Evolutionary conservation across 129 eudicot species (phyloP).

Genomic region (Arctium minus): DNA sequence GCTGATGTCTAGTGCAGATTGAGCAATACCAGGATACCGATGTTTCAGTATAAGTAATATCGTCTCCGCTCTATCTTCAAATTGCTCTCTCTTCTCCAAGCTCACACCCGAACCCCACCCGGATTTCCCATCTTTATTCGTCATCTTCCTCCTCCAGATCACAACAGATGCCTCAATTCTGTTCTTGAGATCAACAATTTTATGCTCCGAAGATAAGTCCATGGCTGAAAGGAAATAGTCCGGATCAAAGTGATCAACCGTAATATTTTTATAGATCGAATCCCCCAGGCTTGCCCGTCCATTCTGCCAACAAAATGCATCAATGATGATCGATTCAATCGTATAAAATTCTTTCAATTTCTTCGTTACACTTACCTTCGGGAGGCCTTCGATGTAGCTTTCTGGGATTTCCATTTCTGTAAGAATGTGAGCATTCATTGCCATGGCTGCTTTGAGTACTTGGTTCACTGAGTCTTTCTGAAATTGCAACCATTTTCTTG

Average conservation of each 20-base stretch:
- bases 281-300: constrained; percentile 95
- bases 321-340: not conserved
- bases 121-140: constrained; percentile 77
- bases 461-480: constrained; percentile 92
- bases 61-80: constrained; percentile 96
- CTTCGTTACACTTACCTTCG: constrained; percentile 67
- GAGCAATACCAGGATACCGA: constrained; percentile 79
- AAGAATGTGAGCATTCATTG: constrained; percentile 81
- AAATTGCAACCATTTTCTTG: constrained; percentile 73
- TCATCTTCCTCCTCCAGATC: constrained; percentile 95
- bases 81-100: constrained; percentile 72
- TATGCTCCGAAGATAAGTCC: constrained; percentile 84
- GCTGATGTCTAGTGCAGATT: constrained; percentile 73
- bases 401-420: constrained; percentile 91
- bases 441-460: constrained; percentile 90
- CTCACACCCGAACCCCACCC: constrained; percentile 93
- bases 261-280: constrained; percentile 66
- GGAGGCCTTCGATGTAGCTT: constrained; percentile 77
- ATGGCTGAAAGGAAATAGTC: constrained; percentile 54
- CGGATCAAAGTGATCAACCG: constrained; percentile 79
- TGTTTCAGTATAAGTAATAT: constrained; percentile 76
- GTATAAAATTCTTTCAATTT: not conserved
- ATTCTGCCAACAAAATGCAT: constrained; percentile 45
- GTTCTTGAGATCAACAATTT: constrained; percentile 84
- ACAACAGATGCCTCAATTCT: constrained; percentile 90